Base-by-base conservation (phyloP, 306 rosid genomes). In the Vigna angularis region DNA sequence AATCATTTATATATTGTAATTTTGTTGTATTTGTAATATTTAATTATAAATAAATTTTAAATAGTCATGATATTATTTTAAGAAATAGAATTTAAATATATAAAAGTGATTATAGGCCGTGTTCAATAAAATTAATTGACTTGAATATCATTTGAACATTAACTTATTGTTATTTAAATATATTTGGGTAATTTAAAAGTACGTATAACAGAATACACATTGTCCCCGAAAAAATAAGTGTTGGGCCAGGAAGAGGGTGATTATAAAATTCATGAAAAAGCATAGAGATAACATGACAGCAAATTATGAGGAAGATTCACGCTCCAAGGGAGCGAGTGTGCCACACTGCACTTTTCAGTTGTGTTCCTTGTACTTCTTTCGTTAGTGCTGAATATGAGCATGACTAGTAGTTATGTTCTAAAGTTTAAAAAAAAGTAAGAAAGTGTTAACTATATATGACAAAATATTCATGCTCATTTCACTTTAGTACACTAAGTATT, bases 221-320 rank as follows among this genome's bases (percentile, higher is more conserved):
- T 34, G 38, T 26, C 28, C 28, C 28, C 28, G 5, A 30, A 4
- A 30, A 30, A 30, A 30, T 30, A 30, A 30, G 34, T 30, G 38
- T 36, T 36, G 42, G 42, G 42, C 8, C 8, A 36, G 9, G 42
- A 40, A 40, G 47, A 40, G 45, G 45, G 45, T 40, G 11, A 56
- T 50, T 77, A 81, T 83, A 77, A 86, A 77, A 86, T 49, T 70
- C 44, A 68, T 34, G 68, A 49, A 75, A 83, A 66, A 81, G 68
- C 2, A 51, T 40, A 22, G 58, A 44, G 76, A 72, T 74, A 71
- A 16, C 80, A 61, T 73, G 63, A 5, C 70, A 56, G 6, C 48
- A 56, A 38, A 67, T 77, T 77, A 50, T 11, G 8, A 50, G 32
- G 44, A 75, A 14, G 26, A 2, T 51, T 56, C 85, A 86, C 87